Percentiles rank a stretch among this genome's conserved stretches.
These are phyloP conservation scores for Salix brachista DNA, from an alignment of 345 rosid genomes.

Conservation along the genomic window DNA sequence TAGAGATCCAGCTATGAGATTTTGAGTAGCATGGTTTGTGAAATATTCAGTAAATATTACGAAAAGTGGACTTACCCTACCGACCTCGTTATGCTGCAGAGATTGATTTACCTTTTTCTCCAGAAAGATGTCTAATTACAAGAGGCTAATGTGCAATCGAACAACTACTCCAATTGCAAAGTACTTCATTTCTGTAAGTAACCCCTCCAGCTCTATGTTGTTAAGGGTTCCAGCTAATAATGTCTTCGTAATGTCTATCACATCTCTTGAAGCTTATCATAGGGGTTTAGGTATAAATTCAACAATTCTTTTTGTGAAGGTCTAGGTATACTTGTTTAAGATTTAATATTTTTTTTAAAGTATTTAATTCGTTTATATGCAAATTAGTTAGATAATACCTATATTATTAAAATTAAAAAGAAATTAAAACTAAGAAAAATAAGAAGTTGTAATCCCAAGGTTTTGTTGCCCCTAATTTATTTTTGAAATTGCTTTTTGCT, in stretches of 20 bases:
- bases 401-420: too few species aligned
- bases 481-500: too few species aligned
- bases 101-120: neutral
- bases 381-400: too few species aligned
- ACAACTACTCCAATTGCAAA: neutral
- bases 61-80: neutral
- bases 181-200: neutral
- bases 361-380: too few species aligned
- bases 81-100: neutral
- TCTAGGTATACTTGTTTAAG: too few species aligned
- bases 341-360: too few species aligned
- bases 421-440: too few species aligned
- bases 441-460: neutral
- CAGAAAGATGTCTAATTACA: neutral
- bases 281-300: too few species aligned
- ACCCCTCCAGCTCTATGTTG: neutral
- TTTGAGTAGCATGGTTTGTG: slow-evolving; percentile 7
- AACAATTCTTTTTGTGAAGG: too few species aligned
- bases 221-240: too few species aligned
- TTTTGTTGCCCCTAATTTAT: neutral
- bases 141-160: neutral
- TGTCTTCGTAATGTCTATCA: too few species aligned
- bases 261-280: too few species aligned
- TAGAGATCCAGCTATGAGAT: neutral
- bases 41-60: slow-evolving; percentile 6